Conservation (phyloP, 2,329 filamentous ascomycete species). For the Fusarium devonianum region DNA sequence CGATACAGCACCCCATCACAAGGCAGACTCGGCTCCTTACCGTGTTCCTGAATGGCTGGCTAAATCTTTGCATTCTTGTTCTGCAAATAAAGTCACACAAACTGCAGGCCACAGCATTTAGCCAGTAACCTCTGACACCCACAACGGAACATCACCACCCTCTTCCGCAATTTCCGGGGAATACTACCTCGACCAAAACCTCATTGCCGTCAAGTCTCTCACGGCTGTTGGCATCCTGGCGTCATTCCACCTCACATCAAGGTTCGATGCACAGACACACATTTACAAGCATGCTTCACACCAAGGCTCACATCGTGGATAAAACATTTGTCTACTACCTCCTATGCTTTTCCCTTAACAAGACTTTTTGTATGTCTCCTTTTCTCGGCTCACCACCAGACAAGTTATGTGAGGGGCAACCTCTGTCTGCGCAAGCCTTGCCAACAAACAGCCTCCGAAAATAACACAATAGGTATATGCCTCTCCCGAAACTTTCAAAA, state of each 20-base stretch:
- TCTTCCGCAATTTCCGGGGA: background rate
- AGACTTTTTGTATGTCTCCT: conserved; percentile 26
- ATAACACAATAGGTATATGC: conserved; percentile 42
- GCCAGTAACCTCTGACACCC: background rate
- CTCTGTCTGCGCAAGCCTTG: conserved; percentile 5
- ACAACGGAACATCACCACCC: conserved; percentile 6
- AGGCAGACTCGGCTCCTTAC: background rate
- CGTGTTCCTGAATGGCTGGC: background rate
- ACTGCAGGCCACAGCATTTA: no score
- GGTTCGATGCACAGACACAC: no score
- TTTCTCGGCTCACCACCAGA: conserved; percentile 9
- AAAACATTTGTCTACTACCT: conserved; percentile 22
- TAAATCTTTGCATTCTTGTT: background rate
- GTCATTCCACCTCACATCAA: no score
- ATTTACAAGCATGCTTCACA: background rate
- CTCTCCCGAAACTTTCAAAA: conserved; percentile 22
- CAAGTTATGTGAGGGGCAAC: conserved; percentile 3
- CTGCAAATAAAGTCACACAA: no score
- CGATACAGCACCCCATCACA: background rate
- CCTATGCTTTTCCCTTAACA: conserved; percentile 15
- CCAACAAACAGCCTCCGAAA: conserved; percentile 17
- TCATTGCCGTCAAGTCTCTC: background rate
- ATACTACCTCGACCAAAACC: background rate
- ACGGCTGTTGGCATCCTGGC: no score
- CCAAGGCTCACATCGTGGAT: background rate